Base-by-base conservation (phyloP, 139 green algal species). In the Chloropicon primus region DNA sequence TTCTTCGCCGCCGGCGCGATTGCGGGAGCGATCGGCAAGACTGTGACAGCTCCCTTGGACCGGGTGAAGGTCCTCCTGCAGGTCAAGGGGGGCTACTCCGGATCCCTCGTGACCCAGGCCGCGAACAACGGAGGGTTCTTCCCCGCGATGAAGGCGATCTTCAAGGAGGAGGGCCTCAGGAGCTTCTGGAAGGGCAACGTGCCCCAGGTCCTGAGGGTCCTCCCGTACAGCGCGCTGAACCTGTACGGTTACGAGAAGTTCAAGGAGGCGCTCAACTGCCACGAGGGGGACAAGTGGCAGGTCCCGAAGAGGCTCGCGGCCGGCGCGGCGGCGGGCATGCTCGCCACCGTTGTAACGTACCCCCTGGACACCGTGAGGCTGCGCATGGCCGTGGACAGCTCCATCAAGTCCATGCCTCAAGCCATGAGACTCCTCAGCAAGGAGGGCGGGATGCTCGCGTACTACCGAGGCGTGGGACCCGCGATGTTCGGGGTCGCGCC, bases 171-270 rank as follows among this genome's bases (percentile, higher is more conserved):
- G 76, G 92, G 92, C n/a, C 21, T 96, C 22, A 25, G 74, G 17
- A 87, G 85, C 53, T 94, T 92, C 83, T 96, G 91, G 91, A 92
- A 93, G 80, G 90, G 90, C 54, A 94, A 94, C 75, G 23, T 93
- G 26, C 87, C 91, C 2, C 90, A 94, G 79, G 89, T 91, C n/a
- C 26, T 85, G 5, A 53, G 84, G 2, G 75, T 86, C 26, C 74
- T 86, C 21, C 81, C 81, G 2, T 85, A 85, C 81, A 88, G 78
- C 17, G 89, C 89, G 0, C 84, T 82, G 1, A 87, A 94, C 80
- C 84, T 95, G 26, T 89, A 83, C 73, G 82, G 79, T 0, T 93
- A 95, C 77, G 89, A 95, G 27, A 77, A 86, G 1, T 88, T 89
- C 77, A 95, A 95, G 76, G 77, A 83, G 24, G 10, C 72, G 1